These are phyloP conservation scores for Pyrus pyrifolia DNA, from an alignment of 306 rosid genomes.

Conservation along the genomic window DNA sequence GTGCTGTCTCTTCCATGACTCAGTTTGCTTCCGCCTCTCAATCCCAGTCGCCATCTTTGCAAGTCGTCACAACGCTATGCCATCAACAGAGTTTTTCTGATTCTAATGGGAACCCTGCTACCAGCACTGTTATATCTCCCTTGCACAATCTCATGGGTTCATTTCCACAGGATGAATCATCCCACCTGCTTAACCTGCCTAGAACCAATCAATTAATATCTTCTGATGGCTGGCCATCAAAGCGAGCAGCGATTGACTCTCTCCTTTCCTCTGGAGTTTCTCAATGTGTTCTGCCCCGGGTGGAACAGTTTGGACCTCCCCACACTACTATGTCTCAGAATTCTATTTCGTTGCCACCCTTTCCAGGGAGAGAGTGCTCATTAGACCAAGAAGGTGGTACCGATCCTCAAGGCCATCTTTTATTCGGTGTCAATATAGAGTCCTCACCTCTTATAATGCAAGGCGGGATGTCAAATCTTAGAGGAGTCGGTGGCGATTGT, in stretches of 20 bases:
- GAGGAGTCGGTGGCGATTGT: constrained; percentile 50
- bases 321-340: constrained; percentile 45
- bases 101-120: constrained; percentile 54
- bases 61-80: constrained; percentile 54
- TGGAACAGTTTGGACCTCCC: constrained; percentile 62
- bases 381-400: constrained; percentile 72
- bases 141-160: constrained; percentile 75
- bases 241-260: constrained; percentile 81
- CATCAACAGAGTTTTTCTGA: constrained; percentile 81
- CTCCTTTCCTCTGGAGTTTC: constrained; percentile 62
- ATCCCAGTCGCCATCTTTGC: constrained; percentile 57
- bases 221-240: constrained; percentile 67
- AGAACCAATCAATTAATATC: constrained; percentile 54
- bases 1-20: constrained; percentile 53
- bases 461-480: constrained; percentile 65
- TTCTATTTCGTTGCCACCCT: constrained; percentile 76
- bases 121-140: constrained; percentile 62
- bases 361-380: constrained; percentile 89
- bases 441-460: constrained; percentile 75
- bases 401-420: constrained; percentile 81
- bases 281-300: constrained; percentile 62
- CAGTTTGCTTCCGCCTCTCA: constrained; percentile 65
- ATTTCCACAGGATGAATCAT: constrained; percentile 63
- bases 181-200: constrained; percentile 58
- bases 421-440: constrained; percentile 89